phyloP scores from a whole-genome alignment of 768 basidiomycete genomes.

The Phaeolepiota aurea region DNA sequence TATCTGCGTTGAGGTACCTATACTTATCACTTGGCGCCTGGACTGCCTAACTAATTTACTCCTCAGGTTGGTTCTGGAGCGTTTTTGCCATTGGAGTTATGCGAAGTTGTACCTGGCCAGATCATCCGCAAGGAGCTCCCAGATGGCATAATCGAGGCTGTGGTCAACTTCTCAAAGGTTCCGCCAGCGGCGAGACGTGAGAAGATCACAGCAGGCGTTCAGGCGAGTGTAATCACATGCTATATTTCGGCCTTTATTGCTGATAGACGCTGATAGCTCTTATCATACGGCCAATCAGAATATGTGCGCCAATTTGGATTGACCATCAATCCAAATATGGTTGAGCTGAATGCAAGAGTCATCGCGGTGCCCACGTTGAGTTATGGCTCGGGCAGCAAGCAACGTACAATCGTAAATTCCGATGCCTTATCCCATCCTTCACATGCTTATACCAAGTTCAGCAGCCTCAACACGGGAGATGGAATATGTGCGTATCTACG shows the following conservation, averaged over 20 bases:
- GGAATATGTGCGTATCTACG: constrained; percentile 48
- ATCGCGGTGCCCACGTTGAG: constrained; percentile 51
- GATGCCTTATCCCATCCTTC: constrained; percentile 5
- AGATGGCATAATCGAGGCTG: constrained; percentile 53
- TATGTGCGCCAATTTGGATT: constrained; percentile 65
- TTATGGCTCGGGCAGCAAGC: constrained; percentile 48
- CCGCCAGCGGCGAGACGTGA: constrained; percentile 48
- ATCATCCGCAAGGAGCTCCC: constrained; percentile 69
- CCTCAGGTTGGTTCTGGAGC: constrained; percentile 57
- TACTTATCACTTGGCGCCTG: constrained; percentile 1
- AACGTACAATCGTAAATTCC: constrained; percentile 41
- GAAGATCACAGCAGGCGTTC: constrained; percentile 42
- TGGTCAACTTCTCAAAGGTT: constrained; percentile 64
- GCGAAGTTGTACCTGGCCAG: constrained; percentile 55
- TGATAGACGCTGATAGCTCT: too few relatives aligned
- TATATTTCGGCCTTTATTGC: neutral
- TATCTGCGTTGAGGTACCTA: constrained; percentile 47
- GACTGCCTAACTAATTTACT: neutral
- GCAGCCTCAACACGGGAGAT: constrained; percentile 63
- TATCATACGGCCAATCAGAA: constrained; percentile 59
- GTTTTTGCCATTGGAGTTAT: constrained; percentile 61
- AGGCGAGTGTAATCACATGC: constrained; percentile 21
- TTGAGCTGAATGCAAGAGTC: constrained; percentile 48
- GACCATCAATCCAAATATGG: constrained; percentile 33
- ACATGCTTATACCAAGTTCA: too few relatives aligned